Conservation (phyloP, 441 rosid species). For the Euphorbia schlechtendalii region DNA sequence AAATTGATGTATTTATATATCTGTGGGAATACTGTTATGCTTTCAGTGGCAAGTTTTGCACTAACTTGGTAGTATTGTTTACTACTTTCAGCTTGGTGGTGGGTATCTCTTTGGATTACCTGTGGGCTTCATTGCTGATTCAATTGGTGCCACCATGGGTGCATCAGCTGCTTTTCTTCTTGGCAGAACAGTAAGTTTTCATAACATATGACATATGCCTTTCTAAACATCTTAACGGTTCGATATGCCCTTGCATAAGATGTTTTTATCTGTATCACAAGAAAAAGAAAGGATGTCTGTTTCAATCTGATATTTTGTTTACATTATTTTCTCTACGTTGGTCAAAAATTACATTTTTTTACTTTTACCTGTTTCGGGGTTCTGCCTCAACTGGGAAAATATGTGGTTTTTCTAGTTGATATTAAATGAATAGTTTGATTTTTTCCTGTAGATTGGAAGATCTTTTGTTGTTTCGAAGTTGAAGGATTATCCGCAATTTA, state of each 20-base stretch:
- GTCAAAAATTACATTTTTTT: not conserved
- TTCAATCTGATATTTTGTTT: not conserved
- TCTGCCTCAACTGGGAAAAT: not conserved
- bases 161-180: constrained; percentile 94
- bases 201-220: constrained; percentile 6
- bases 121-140: constrained; percentile 91
- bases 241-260: not conserved
- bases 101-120: constrained; percentile 97
- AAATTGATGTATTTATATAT: not conserved
- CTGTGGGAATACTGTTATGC: not conserved
- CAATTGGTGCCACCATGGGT: constrained; percentile 87
- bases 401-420: not conserved
- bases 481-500: constrained; percentile 91
- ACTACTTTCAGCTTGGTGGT: constrained; percentile 80
- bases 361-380: not conserved
- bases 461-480: constrained; percentile 74
- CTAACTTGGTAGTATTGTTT: constrained; percentile 12
- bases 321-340: not conserved
- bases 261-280: not conserved
- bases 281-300: not conserved
- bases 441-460: constrained; percentile 54
- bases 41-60: not conserved
- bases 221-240: not conserved
- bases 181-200: constrained; percentile 66
- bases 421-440: not conserved